Conservation (phyloP, 148 eudicot genomes). For the Polygonum aviculare region DNA sequence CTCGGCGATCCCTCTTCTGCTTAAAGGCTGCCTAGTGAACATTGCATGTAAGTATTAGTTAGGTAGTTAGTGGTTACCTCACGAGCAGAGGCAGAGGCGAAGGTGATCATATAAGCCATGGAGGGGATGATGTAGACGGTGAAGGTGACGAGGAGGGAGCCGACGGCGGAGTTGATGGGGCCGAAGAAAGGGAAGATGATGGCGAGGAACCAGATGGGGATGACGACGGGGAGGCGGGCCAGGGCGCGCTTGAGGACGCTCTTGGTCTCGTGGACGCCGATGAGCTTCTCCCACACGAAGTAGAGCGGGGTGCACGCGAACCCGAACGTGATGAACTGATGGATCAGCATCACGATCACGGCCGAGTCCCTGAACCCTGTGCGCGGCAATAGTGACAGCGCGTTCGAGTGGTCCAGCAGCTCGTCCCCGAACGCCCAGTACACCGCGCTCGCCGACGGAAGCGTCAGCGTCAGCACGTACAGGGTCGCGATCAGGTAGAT, state of each 20-base stretch:
- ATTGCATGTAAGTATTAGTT: no score
- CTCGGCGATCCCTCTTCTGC: no score
- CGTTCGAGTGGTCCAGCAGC: slow-evolving; percentile 63
- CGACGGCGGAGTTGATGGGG: slow-evolving; percentile 81
- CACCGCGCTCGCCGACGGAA: slow-evolving; percentile 79
- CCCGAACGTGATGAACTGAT: slow-evolving; percentile 89
- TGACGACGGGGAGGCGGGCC: slow-evolving; percentile 67
- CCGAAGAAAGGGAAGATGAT: slow-evolving; percentile 90
- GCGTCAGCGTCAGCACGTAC: slow-evolving; percentile 67
- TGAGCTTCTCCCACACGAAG: slow-evolving; percentile 78
- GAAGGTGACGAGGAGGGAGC: slow-evolving; percentile 76
- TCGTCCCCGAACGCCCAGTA: slow-evolving; percentile 81
- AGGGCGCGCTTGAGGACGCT: slow-evolving; percentile 52
- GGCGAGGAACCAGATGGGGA: slow-evolving; percentile 76
- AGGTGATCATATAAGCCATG: slow-evolving; percentile 66
- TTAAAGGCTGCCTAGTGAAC: no score
- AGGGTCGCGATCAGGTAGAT: slow-evolving; percentile 65
- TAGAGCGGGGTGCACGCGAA: slow-evolving; percentile 83
- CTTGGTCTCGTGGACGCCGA: slow-evolving; percentile 55
- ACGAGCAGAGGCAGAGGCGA: slow-evolving; percentile 45
- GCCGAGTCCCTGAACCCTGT: slow-evolving; percentile 57
- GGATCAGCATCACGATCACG: slow-evolving; percentile 72
- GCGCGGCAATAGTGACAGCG: slow-evolving; percentile 59
- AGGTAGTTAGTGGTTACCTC: slow-evolving; percentile 29
- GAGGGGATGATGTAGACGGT: slow-evolving; percentile 84